Base-by-base conservation (phyloP, 371 early-diverging fungal species). In the Coemansia sp. region DNA sequence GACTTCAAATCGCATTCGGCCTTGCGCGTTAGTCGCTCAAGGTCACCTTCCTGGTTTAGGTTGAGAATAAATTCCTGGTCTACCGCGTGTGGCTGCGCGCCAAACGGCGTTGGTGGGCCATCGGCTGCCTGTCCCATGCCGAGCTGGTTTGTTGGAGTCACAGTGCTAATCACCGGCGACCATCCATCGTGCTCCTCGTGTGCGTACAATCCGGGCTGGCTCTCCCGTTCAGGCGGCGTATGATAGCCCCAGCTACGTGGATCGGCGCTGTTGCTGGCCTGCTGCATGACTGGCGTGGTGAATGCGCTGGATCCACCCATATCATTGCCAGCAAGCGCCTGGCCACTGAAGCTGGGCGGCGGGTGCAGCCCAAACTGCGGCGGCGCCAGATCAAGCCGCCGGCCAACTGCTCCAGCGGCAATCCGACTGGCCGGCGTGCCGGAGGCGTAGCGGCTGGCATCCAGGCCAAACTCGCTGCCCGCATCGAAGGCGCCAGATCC, bases 31-130 rank as follows among this genome's bases (percentile, higher is more conserved):
- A 72, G 39, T 34, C 61, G 45, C 33, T 68, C 69, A 20, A 72
- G 40, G 14, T 72, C 69, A 12, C 64, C 72, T 38, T 72, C 72
- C 51, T 72, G 69, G 16, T 57, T 47, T 4, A 72, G 55, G 14
- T 64, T 72, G 6, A 68, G 41, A n/a, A 72, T 56, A 64, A 72
- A 69, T 20, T 72, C 72, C 50, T 56, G 43, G 40, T 72, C 72
- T 9, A 69, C 57, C 10, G 20, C 57, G 43, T 43, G 42, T n/a
- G n/a, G 41, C 5, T 43, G 43, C 30, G 14, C 36, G n/a, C 45
- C 57, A 42, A 57, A 57, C 33, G 57, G 57, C n/a, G 57, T 57
- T n/a, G 57, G 57, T 12, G 57, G 57, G 30, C 57, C 57, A 16
- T 57, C 57, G 16, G 30, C 39, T 11, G 7, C 34, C 6, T 34